Evolutionary conservation across 768 basidiomycete species (phyloP), one percentile per base, ranked within the genome.

Genomic region (Antrodiella citrinella): DNA sequence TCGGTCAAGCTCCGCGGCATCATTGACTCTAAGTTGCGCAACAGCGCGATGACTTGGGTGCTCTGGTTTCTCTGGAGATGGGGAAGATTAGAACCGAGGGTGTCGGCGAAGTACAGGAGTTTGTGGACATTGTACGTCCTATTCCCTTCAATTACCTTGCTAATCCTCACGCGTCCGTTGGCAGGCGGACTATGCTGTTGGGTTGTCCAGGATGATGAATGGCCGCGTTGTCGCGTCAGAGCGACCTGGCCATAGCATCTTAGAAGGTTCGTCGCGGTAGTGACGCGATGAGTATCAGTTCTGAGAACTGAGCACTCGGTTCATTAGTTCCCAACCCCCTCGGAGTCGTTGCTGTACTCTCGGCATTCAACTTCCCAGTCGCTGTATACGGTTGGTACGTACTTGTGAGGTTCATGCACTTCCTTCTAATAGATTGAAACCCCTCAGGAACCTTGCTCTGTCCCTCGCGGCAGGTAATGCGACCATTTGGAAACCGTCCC

Each of bases 361-460:
- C 90, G 19, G 95, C 95, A 0, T 97, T 96, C 74, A 98, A 98
- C 66, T 98, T 97, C 64, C 95, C 95, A 9, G 83, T 91, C 40
- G 92, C 92, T 26, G 91, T 94, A 41, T 91, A 90, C 65, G 91
- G 91, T 56, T 93, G 91, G 90, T 85, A 66, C 38, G 71, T 59
- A 35, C 53, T 39, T 47, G 42, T 26, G 22, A 50, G 15, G 20
- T 19, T 19, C 15, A 35, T 35, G 30, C 30, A 7, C 30, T 7
- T 35, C 30, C 7, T 15, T 35, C 30, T 35, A 15, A 35, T 15
- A 7, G n/a, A 7, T 35, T 15, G 15, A 35, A 23, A 18, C 53
- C 46, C 24, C 41, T 19, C 60, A 92, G 93, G 93, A 97, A 97
- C 66, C 70, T 95, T 45, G 79, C 91, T 2, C 74, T 97, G 20